Percentiles rank a stretch among this genome's conserved stretches.
Conservation (phyloP, 345 rosid species). For the Gossypium rotundifolium region DNA sequence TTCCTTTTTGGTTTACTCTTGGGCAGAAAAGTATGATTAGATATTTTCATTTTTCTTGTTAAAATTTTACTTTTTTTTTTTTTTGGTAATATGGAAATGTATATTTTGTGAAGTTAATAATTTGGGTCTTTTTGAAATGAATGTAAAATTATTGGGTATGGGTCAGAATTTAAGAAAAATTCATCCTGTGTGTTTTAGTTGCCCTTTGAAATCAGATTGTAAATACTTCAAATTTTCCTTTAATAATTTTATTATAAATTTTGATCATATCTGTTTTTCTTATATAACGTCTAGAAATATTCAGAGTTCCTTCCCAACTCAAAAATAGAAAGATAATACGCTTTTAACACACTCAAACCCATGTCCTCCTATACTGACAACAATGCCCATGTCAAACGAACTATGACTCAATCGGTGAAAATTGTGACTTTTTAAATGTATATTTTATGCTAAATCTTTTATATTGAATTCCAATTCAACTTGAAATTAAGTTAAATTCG, state of each 20-base stretch:
- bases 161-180: background rate
- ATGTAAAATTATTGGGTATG: background rate
- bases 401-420: no score
- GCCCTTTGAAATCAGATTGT: background rate
- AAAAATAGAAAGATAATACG: no score
- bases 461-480: no score
- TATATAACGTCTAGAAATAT: no score
- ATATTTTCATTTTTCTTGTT: background rate
- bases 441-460: no score
- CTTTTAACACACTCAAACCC: fast-evolving
- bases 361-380: fast-evolving
- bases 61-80: background rate
- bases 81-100: background rate
- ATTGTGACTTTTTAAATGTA: no score
- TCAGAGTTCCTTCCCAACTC: fast-evolving
- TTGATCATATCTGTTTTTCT: no score
- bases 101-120: conserved; percentile 1
- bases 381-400: no score
- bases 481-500: no score
- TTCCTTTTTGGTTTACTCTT: conserved; percentile 56
- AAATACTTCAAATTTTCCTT: background rate
- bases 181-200: background rate
- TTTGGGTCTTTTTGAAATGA: conserved; percentile 7
- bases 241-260: no score
- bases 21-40: conserved; percentile 73